Conservation (phyloP, 495 filamentous ascomycete genomes). For the Hypoxylon fuscum region DNA sequence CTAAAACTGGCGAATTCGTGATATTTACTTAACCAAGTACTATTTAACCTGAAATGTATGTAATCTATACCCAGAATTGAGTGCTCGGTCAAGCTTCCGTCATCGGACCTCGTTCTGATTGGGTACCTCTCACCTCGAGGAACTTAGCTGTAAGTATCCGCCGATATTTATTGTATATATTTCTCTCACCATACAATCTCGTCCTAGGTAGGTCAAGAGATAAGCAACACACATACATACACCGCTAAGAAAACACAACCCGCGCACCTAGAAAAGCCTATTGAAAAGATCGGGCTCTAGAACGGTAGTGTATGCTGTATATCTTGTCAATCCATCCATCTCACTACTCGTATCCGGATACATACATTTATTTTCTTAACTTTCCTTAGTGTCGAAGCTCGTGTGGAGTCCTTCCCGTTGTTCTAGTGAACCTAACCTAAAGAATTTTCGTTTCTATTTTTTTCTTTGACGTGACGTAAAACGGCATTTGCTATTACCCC, state of each 20-base stretch:
- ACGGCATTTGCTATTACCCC: conserved; percentile 18
- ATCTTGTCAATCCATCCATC: conserved; percentile 6
- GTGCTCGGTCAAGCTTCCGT: conserved; percentile 6
- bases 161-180: conserved; percentile 8
- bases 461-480: conserved; percentile 39
- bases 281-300: background rate
- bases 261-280: conserved; percentile 11
- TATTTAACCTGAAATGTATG: background rate
- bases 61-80: background rate
- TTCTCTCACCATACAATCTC: background rate
- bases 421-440: conserved; percentile 31
- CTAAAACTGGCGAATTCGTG: background rate
- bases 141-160: background rate
- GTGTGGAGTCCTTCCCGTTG: conserved; percentile 24
- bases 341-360: conserved; percentile 22
- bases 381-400: conserved; percentile 18
- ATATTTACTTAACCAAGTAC: background rate
- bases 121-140: background rate
- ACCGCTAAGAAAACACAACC: background rate
- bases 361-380: background rate
- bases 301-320: background rate
- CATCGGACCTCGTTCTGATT: conserved; percentile 30
- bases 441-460: no score
- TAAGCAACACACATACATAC: conserved; percentile 11
- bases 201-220: background rate